Evolutionary conservation across 345 rosid genomes (phyloP), one percentile per base, ranked within the genome.

Genomic region (Ailanthus altissimus): DNA sequence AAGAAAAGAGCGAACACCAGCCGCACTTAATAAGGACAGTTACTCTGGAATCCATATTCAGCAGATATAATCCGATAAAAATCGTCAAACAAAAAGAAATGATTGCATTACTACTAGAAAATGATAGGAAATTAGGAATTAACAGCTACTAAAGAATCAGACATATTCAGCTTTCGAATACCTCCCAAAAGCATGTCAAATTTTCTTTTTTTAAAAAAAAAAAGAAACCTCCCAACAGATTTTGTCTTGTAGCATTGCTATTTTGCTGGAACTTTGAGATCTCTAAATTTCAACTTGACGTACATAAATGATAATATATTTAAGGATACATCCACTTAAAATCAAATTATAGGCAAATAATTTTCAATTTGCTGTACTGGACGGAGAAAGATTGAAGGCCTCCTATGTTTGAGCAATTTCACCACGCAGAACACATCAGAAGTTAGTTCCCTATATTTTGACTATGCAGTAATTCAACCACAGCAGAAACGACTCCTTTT

Each of bases 401-500:
- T 15, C 21, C 28, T n/a, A 32, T 32, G 38, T 32, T 32, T 32
- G 38, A 32, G 38, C 38, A 32, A 32, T 32, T 32, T 32, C 38
- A 32, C 38, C 38, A 32, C 1, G 38, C 38, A 32, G 38, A 32
- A 32, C 38, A 32, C 38, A 32, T 2, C 36, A 51, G 9, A 75
- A 23, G 7, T 72, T 63, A 83, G 73, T 74, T 80, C 40, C 66
- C 70, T 18, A 83, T 66, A 77, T 82, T 83, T 74, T 85, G 84
- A 84, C 86, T 90, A 81, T 84, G 93, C 79, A 95, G 81, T 79
- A 95, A 82, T 84, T 93, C 97, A 54, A 93, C 88, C 28, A 85
- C 97, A 28, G 98, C 99, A 21, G 90, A 89, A 43, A 93, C 99
- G 74, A 92, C 99, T 40, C 90, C 94, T 80, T 90, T 90, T 40